These are phyloP conservation scores for Carex sylvatica DNA, from an alignment of 202 grass and related monocot species.

Conservation along the genomic window DNA sequence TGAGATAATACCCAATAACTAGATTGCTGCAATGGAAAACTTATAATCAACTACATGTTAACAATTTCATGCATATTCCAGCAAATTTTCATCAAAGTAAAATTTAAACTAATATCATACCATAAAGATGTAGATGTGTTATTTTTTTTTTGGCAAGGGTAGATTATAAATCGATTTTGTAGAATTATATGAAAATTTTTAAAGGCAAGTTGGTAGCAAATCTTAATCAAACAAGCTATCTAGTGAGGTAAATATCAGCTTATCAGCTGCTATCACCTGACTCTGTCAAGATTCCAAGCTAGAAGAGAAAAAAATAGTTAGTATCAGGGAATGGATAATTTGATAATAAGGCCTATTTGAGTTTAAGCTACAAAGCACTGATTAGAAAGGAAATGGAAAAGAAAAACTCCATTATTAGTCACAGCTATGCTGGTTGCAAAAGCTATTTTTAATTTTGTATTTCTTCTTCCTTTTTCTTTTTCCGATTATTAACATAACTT, in stretches of 20 bases:
- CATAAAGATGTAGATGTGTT: background rate
- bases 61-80: slow-evolving; percentile 12
- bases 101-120: background rate
- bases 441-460: background rate
- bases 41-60: background rate
- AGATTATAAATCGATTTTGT: background rate
- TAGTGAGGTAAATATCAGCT: background rate
- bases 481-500: background rate
- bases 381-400: background rate
- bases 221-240: background rate
- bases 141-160: background rate
- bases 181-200: background rate
- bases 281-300: background rate
- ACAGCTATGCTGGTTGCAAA: background rate
- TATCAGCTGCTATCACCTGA: background rate
- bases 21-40: background rate
- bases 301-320: background rate
- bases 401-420: background rate
- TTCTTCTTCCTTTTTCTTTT: background rate
- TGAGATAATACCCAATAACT: slow-evolving; percentile 5
- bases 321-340: background rate
- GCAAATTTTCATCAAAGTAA: background rate
- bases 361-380: background rate
- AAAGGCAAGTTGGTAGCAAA: background rate
- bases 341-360: background rate